Evolutionary conservation across 805 yeast species (phyloP).

Genomic region (Starmerella cellae): DNA sequence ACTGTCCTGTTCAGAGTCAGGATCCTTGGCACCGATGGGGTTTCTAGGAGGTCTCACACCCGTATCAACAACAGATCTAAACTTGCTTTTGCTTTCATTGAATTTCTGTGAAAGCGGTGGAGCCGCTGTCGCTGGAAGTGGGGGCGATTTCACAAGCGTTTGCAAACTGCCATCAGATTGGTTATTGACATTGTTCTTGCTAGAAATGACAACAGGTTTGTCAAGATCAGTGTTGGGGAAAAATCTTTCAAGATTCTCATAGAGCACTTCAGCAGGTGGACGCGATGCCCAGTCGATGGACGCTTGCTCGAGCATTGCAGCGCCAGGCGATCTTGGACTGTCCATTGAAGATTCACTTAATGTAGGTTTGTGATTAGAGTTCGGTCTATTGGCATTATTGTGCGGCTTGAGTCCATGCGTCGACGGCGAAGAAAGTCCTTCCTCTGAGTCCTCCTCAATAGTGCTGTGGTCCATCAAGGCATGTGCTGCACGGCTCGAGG

Average conservation of each 20-base stretch:
- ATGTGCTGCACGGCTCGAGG: not conserved
- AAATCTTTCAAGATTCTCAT: constrained; percentile 77
- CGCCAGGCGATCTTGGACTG: constrained; percentile 10
- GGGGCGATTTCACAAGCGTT: not conserved
- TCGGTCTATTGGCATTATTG: not conserved
- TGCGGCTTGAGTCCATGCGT: not conserved
- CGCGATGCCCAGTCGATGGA: constrained; percentile 52
- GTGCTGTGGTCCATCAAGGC: not conserved
- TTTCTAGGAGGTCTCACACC: not conserved
- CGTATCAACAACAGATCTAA: not conserved
- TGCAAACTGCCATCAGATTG: too few species aligned
- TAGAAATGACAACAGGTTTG: constrained; percentile 52
- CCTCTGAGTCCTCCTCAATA: constrained; percentile 1
- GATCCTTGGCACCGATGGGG: not conserved
- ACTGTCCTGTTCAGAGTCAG: not conserved
- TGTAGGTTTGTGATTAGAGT: constrained; percentile 6
- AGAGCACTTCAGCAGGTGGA: constrained; percentile 90
- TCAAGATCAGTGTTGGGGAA: constrained; percentile 90
- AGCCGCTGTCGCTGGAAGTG: not conserved
- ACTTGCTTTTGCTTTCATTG: not conserved
- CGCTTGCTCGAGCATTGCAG: constrained; percentile 9
- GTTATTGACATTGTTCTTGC: not conserved
- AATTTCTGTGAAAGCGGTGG: not conserved
- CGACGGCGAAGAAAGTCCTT: not conserved
- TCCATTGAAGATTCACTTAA: constrained; percentile 9